phyloP scores from a whole-genome alignment of 768 basidiomycete species.

The Mycena epipterygia region DNA sequence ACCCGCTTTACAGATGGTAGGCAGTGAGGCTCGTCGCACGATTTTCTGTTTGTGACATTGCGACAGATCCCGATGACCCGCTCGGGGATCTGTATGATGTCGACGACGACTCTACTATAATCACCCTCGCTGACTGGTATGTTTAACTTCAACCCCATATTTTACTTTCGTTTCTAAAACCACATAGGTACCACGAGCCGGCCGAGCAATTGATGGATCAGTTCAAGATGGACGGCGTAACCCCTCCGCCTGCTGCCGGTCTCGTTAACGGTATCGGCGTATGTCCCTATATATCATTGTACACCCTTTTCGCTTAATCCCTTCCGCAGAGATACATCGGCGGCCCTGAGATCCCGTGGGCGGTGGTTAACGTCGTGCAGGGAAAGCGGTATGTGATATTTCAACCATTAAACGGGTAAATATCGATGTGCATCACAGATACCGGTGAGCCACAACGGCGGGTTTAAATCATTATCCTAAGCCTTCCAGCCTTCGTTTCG shows the following conservation, averaged over 20 bases:
- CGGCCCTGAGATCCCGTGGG: slow-evolving; percentile 48
- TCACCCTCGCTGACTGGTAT: slow-evolving; percentile 42
- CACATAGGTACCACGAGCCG: slow-evolving; percentile 20
- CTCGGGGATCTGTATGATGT: slow-evolving; percentile 45
- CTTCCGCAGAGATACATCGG: slow-evolving; percentile 46
- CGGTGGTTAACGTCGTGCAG: slow-evolving; percentile 50
- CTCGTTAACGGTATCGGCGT: slow-evolving; percentile 25
- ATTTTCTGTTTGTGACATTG: neutral
- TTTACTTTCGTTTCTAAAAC: slow-evolving; percentile 22
- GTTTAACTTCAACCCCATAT: slow-evolving; percentile 25
- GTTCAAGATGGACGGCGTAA: slow-evolving; percentile 38
- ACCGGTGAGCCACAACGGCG: slow-evolving; percentile 40
- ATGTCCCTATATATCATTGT: neutral
- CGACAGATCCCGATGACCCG: slow-evolving; percentile 46
- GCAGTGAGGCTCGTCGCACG: neutral
- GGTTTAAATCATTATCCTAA: slow-evolving; percentile 36
- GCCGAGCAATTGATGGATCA: slow-evolving; percentile 35
- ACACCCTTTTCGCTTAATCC: slow-evolving; percentile 51
- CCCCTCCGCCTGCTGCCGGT: slow-evolving; percentile 33
- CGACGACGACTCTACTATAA: slow-evolving; percentile 49
- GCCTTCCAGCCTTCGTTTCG: slow-evolving; percentile 52
- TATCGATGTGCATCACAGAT: slow-evolving; percentile 16
- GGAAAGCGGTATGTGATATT: slow-evolving; percentile 41
- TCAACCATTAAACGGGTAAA: neutral
- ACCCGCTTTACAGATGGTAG: neutral